Conservation (phyloP, 805 yeast species). For the Saccharomyces cerevisiae region DNA sequence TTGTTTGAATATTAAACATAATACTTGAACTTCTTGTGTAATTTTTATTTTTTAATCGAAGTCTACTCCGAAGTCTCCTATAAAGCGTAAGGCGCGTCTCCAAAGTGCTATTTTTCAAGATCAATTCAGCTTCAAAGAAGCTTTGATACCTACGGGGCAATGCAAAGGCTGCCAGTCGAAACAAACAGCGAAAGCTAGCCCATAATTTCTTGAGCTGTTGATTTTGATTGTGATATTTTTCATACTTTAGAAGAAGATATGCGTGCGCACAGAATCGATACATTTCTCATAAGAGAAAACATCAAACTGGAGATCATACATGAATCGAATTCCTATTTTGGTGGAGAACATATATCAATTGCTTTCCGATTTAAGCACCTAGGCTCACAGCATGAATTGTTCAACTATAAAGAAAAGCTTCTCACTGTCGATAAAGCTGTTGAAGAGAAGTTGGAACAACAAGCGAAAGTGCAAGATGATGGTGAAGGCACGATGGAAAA, state of each 20-base stretch:
- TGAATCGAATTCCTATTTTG: constrained; percentile 35
- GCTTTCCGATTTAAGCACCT: constrained; percentile 35
- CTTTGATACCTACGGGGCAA: background rate
- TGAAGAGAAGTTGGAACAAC: constrained; percentile 4
- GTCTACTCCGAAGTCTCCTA: background rate
- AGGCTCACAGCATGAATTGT: constrained; percentile 26
- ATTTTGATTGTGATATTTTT: background rate
- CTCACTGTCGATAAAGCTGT: constrained; percentile 1
- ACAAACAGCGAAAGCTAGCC: background rate
- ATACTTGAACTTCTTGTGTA: background rate
- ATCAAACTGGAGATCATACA: constrained; percentile 35
- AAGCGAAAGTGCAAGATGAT: constrained; percentile 2
- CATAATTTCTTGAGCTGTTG: background rate
- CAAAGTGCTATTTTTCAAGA: background rate
- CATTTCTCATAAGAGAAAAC: constrained; percentile 27
- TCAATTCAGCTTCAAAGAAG: background rate
- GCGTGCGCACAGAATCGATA: constrained; percentile 27
- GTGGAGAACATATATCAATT: constrained; percentile 35
- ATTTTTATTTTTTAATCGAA: background rate
- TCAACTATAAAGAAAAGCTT: constrained; percentile 8
- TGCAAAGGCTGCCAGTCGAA: background rate
- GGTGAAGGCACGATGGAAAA: background rate
- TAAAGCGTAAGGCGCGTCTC: background rate
- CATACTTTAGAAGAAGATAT: constrained; percentile 5
- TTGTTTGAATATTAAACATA: background rate